A percentile compares a stretch with the other conserved stretches of the same genome.
phyloP scores from a whole-genome alignment of 176 grass and related monocot species.

The Musa beccarii region DNA sequence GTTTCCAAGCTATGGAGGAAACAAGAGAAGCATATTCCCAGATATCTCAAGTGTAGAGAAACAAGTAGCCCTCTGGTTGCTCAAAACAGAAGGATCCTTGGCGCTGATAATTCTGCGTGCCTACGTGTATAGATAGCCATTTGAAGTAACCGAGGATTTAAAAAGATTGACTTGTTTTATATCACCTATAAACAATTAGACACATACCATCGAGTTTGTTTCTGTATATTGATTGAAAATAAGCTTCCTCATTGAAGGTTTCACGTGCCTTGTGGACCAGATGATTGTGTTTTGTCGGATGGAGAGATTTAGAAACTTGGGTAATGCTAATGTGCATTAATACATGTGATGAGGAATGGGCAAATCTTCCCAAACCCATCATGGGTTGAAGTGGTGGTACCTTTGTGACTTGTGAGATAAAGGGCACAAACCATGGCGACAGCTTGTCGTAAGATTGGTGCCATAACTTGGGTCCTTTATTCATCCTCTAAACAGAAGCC shows the following conservation, averaged over 20 bases:
- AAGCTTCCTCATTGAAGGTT: neutral
- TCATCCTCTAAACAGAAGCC: no score
- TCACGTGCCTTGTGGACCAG: neutral
- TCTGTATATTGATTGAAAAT: neutral
- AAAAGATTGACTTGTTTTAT: neutral
- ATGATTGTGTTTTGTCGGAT: neutral
- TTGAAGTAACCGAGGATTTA: neutral
- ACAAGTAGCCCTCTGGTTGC: constrained; percentile 40
- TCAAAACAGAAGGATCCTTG: constrained; percentile 53
- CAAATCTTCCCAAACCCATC: neutral
- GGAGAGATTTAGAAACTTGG: neutral
- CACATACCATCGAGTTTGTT: neutral
- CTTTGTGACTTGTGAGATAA: no score
- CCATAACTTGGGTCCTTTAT: no score
- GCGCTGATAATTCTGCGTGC: constrained; percentile 27
- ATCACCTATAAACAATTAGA: neutral
- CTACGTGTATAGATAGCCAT: constrained; percentile 23
- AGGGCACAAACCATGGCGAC: no score
- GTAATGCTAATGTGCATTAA: neutral
- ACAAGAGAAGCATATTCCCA: constrained; percentile 38
- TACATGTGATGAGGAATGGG: neutral
- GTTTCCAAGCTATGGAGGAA: constrained; percentile 56
- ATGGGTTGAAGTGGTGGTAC: no score
- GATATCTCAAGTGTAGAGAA: constrained; percentile 75
- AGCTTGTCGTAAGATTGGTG: no score